These are phyloP conservation scores for Penicillium frequentans DNA, from an alignment of 2,329 filamentous ascomycete genomes.

Conservation along the genomic window DNA sequence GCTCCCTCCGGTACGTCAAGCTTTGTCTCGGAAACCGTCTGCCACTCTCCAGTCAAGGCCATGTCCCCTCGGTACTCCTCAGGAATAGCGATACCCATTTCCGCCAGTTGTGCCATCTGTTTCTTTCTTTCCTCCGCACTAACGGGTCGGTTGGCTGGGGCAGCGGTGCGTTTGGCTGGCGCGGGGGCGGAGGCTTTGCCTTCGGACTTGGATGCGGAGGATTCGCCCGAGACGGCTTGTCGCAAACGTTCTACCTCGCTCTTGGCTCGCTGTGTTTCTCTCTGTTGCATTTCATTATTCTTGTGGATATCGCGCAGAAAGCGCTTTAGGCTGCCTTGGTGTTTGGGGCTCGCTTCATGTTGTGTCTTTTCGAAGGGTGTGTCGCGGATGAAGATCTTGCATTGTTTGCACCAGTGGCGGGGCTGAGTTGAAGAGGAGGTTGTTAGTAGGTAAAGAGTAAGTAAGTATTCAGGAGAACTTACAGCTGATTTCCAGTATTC, in stretches of 20 bases:
- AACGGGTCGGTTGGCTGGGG: slow-evolving; percentile 39
- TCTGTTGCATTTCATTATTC: slow-evolving; percentile 74
- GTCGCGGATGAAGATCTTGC: slow-evolving; percentile 84
- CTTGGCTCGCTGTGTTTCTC: slow-evolving; percentile 78
- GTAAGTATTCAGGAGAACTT: slow-evolving; percentile 26
- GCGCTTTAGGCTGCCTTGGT: slow-evolving; percentile 83
- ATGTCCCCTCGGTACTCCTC: slow-evolving; percentile 75
- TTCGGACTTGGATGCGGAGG: slow-evolving; percentile 25
- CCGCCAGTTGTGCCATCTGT: slow-evolving; percentile 84
- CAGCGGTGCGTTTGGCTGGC: slow-evolving; percentile 32
- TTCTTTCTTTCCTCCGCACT: slow-evolving; percentile 70
- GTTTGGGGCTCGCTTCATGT: slow-evolving; percentile 82
- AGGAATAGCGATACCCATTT: slow-evolving; percentile 82
- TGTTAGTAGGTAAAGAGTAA: slow-evolving; percentile 18
- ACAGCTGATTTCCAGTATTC: slow-evolving; percentile 98
- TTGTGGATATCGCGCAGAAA: slow-evolving; percentile 88
- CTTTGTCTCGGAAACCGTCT: slow-evolving; percentile 58
- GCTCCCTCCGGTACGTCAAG: slow-evolving; percentile 46
- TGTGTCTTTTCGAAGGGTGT: slow-evolving; percentile 86
- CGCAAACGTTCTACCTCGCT: slow-evolving; percentile 85
- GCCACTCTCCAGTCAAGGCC: slow-evolving; percentile 89
- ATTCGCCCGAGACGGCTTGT: slow-evolving; percentile 62
- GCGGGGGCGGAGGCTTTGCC: slow-evolving; percentile 14
- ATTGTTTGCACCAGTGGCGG: slow-evolving; percentile 98
- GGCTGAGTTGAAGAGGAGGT: slow-evolving; percentile 49